Evolutionary conservation across 2,329 filamentous ascomycete species (phyloP).

Genomic region (Aureobasidium vineae): DNA sequence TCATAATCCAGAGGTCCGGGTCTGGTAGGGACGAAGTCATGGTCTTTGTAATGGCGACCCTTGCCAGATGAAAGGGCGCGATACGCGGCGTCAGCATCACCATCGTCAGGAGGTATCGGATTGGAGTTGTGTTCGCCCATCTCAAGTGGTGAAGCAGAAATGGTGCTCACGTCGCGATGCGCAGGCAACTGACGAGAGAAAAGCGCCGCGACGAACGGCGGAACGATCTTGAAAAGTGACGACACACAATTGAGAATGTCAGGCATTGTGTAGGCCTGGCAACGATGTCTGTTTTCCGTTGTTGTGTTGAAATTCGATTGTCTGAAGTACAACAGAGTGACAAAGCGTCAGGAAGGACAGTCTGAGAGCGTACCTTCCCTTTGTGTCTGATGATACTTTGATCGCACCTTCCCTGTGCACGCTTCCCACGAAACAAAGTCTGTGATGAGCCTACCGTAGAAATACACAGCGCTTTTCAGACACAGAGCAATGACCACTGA

Average conservation of each 20-base stretch:
- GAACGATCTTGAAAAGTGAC: conserved; percentile 7
- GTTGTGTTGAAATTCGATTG: no score
- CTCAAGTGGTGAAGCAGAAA: background rate
- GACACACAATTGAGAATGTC: background rate
- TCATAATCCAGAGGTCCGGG: background rate
- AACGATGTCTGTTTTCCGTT: background rate
- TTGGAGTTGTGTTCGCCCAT: background rate
- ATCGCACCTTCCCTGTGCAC: background rate
- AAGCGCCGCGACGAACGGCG: background rate
- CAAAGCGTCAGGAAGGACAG: background rate
- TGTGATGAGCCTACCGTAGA: background rate
- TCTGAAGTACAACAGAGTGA: background rate
- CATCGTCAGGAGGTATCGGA: background rate
- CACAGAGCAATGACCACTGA: background rate
- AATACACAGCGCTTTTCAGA: background rate
- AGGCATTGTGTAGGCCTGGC: background rate
- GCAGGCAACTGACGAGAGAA: background rate
- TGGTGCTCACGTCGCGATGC: background rate
- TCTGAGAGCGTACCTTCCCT: background rate
- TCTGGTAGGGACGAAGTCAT: background rate
- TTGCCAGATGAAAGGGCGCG: background rate
- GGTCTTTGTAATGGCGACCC: background rate
- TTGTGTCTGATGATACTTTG: background rate
- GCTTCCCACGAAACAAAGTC: background rate
- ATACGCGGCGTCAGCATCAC: background rate